phyloP scores from a whole-genome alignment of 78 protist species.

The Capsaspora owczarzaki region DNA sequence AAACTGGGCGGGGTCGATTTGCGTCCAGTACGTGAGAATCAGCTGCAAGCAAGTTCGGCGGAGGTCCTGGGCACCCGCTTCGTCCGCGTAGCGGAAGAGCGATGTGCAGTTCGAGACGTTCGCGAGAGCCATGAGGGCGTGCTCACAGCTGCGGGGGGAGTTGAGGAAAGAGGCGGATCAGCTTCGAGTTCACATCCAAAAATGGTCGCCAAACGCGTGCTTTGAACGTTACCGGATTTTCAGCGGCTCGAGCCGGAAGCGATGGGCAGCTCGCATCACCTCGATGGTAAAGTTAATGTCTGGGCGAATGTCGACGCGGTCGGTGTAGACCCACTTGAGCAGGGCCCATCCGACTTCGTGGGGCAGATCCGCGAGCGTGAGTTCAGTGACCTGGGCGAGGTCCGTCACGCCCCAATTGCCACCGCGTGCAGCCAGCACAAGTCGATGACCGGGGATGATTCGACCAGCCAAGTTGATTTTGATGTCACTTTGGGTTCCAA shows the following conservation, averaged over 20 bases:
- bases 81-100: not conserved
- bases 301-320: not conserved
- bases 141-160: not conserved
- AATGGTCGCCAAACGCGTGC: too few species aligned
- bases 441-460: not conserved
- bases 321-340: constrained; percentile 2
- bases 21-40: not conserved
- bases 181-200: not conserved
- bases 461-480: not conserved
- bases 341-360: not conserved
- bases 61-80: not conserved
- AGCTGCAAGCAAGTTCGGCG: not conserved
- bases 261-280: too few species aligned
- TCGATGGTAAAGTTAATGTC: not conserved
- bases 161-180: not conserved
- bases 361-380: not conserved
- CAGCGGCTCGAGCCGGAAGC: too few species aligned
- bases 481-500: not conserved
- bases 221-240: too few species aligned
- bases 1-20: not conserved
- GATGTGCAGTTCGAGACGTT: not conserved
- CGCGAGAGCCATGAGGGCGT: not conserved
- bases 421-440: not conserved
- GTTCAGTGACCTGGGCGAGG: not conserved
- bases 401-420: not conserved